A percentile compares a stretch with the other conserved stretches of the same genome.
Conservation (phyloP, 2,329 filamentous ascomycete genomes). For the Macrophomina pseudophaseolina region DNA sequence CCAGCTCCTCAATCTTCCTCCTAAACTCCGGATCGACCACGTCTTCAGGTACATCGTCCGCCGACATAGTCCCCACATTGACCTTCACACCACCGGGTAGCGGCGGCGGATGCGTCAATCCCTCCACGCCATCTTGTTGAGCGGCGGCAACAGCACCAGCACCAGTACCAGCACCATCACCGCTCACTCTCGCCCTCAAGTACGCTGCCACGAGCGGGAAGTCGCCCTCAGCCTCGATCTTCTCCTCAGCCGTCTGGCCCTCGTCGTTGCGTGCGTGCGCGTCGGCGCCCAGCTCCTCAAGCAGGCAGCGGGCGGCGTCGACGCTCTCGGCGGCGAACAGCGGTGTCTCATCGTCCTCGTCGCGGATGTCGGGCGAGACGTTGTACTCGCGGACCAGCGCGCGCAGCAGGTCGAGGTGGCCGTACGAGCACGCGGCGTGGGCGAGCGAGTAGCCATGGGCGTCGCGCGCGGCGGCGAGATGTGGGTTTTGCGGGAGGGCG, state of each 20-base stretch:
- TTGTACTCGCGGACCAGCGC: slow-evolving; percentile 75
- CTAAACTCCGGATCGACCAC: slow-evolving; percentile 79
- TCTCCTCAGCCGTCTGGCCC: slow-evolving; percentile 79
- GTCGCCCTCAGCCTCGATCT: slow-evolving; percentile 77
- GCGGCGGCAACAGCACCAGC: slow-evolving; percentile 30
- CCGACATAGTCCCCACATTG: slow-evolving; percentile 75
- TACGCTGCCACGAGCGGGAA: slow-evolving; percentile 78
- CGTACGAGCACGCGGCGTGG: slow-evolving; percentile 92
- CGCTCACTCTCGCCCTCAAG: slow-evolving; percentile 51
- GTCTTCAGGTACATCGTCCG: slow-evolving; percentile 55
- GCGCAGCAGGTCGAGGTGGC: slow-evolving; percentile 79
- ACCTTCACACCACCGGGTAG: slow-evolving; percentile 79
- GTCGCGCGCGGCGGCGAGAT: slow-evolving; percentile 81
- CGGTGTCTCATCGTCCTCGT: slow-evolving; percentile 94
- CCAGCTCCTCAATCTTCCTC: slow-evolving; percentile 85
- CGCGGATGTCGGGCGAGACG: slow-evolving; percentile 81
- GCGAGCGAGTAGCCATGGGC: slow-evolving; percentile 92
- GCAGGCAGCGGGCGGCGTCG: slow-evolving; percentile 75
- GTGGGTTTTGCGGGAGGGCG: slow-evolving; percentile 74
- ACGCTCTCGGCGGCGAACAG: slow-evolving; percentile 88
- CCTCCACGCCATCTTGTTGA: slow-evolving; percentile 28
- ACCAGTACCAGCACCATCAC: slow-evolving; percentile 31
- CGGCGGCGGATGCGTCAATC: slow-evolving; percentile 57
- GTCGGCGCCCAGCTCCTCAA: slow-evolving; percentile 82
- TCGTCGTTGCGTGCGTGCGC: slow-evolving; percentile 69